Evolutionary conservation across 495 filamentous ascomycete genomes (phyloP).

Genomic region (Achaetomiella virescens): DNA sequence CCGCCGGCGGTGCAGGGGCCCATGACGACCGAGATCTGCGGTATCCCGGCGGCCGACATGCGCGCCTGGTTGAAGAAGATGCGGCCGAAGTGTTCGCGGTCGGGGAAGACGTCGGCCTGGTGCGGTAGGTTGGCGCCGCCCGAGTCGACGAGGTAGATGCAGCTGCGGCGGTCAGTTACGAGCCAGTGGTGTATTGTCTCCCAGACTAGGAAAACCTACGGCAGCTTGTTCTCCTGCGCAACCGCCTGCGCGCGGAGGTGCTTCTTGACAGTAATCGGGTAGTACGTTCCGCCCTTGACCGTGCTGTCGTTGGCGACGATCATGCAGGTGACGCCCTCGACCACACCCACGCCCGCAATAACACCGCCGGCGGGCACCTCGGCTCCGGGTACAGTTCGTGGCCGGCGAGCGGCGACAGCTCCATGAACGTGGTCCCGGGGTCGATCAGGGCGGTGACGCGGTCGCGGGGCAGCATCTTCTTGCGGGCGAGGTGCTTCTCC

Average conservation of each 20-base stretch:
- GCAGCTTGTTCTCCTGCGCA: slow-evolving; percentile 74
- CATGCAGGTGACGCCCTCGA: slow-evolving; percentile 87
- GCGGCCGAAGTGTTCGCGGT: slow-evolving; percentile 89
- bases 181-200: background rate
- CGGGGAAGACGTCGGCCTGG: slow-evolving; percentile 94
- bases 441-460: slow-evolving; percentile 84
- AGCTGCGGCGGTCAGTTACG: slow-evolving; percentile 36
- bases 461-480: slow-evolving; percentile 93
- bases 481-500: slow-evolving; percentile 79
- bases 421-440: slow-evolving; percentile 82
- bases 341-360: slow-evolving; percentile 85
- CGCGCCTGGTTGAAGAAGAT: slow-evolving; percentile 99
- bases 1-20: slow-evolving; percentile 95
- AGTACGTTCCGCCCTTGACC: slow-evolving; percentile 98
- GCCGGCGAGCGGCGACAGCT: slow-evolving; percentile 81
- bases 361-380: slow-evolving; percentile 70
- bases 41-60: slow-evolving; percentile 78
- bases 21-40: slow-evolving; percentile 95
- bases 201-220: slow-evolving; percentile 39
- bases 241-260: slow-evolving; percentile 90
- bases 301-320: slow-evolving; percentile 97
- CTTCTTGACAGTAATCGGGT: slow-evolving; percentile 96
- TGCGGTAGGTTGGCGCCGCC: slow-evolving; percentile 94
- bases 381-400: slow-evolving; percentile 77
- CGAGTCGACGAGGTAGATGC: slow-evolving; percentile 94